Percentiles rank a stretch among this genome's conserved stretches.
These are phyloP conservation scores for Atractiella rhizophila DNA, from an alignment of 768 basidiomycete genomes.

Conservation along the genomic window DNA sequence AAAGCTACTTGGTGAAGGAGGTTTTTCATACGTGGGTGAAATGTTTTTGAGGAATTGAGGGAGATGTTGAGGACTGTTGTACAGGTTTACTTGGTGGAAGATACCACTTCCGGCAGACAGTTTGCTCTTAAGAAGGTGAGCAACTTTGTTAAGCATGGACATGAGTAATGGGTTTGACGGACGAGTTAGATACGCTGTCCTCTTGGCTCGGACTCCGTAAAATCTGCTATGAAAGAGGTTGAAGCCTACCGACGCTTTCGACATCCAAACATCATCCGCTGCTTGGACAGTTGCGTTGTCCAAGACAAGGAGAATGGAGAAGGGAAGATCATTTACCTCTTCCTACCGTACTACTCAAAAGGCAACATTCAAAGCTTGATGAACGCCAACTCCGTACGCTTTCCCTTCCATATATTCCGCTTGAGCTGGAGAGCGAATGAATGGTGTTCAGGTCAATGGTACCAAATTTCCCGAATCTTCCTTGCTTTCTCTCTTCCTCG, in stretches of 20 bases:
- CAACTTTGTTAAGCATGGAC: conserved; percentile 14
- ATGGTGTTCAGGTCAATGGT: conserved; percentile 31
- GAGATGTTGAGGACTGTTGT: conserved; percentile 26
- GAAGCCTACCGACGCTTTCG: conserved; percentile 88
- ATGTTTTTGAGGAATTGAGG: conserved; percentile 30
- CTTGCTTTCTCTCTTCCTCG: conserved; percentile 70
- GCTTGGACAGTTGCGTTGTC: conserved; percentile 9
- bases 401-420: neutral
- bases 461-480: conserved; percentile 65
- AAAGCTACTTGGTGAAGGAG: conserved; percentile 84
- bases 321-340: conserved; percentile 28
- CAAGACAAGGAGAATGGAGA: conserved; percentile 5
- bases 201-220: conserved; percentile 56
- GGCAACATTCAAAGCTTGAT: conserved; percentile 92
- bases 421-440: neutral
- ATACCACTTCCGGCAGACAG: conserved; percentile 34
- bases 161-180: conserved; percentile 6
- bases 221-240: conserved; percentile 33
- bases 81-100: conserved; percentile 17
- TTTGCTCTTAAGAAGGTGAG: conserved; percentile 71
- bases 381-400: conserved; percentile 36
- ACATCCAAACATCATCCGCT: conserved; percentile 85
- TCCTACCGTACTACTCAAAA: conserved; percentile 73
- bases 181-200: conserved; percentile 46
- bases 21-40: conserved; percentile 69